These are phyloP conservation scores for Spathaspora hagerdaliae DNA, from an alignment of 805 yeast species.

Conservation along the genomic window DNA sequence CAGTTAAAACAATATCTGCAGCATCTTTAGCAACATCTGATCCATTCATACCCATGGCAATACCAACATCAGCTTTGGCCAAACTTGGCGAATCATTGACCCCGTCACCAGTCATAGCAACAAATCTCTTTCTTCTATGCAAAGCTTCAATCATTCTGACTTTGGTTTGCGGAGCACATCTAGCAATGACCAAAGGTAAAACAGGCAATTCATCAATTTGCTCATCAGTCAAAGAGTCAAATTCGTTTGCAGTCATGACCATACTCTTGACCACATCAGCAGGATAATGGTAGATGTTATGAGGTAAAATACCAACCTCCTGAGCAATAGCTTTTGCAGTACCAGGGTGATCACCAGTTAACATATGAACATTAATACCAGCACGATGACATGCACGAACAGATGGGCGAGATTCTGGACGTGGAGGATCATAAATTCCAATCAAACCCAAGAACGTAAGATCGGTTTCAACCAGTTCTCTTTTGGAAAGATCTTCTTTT, in stretches of 20 bases:
- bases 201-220: conserved; percentile 61
- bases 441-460: conserved; percentile 25
- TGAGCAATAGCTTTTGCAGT: conserved; percentile 34
- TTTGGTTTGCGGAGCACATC: conserved; percentile 81
- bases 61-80: conserved; percentile 90
- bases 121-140: conserved; percentile 45
- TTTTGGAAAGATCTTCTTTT: conserved; percentile 3
- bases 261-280: conserved; percentile 54
- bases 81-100: conserved; percentile 96
- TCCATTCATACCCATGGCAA: conserved; percentile 87
- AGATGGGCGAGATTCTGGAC: conserved; percentile 25
- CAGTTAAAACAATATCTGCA: conserved; percentile 91
- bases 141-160: conserved; percentile 76
- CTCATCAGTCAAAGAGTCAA: conserved; percentile 58
- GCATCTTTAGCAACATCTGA: conserved; percentile 98
- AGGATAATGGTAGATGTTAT: conserved; percentile 51
- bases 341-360: conserved; percentile 33
- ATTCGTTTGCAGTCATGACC: conserved; percentile 75
- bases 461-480: conserved; percentile 20
- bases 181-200: conserved; percentile 72
- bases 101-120: conserved; percentile 95
- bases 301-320: conserved; percentile 33
- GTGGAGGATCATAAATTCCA: conserved; percentile 35
- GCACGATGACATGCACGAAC: conserved; percentile 29
- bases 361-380: conserved; percentile 33